Evolutionary conservation across 768 basidiomycete species (phyloP), one percentile per base, ranked within the genome.

Genomic region (Chalciporus piperatus): DNA sequence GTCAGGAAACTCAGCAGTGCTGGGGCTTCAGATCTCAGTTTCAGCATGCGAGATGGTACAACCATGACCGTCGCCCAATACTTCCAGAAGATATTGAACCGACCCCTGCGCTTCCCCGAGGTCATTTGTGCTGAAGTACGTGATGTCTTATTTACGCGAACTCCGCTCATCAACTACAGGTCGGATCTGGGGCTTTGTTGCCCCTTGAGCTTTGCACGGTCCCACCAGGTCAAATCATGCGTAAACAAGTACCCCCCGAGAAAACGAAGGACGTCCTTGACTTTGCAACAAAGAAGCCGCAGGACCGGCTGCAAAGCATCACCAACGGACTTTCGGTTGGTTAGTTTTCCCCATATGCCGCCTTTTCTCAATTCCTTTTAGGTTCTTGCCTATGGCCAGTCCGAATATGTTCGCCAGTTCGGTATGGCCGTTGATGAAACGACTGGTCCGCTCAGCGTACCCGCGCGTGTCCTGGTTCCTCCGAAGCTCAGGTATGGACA

Each of bases 341-440:
- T 57, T 19, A 9, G 14, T 40, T 27, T 32, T 19, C 4, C 0
- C 3, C 9, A 27, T 23, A 17, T 41, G 27, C 41, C 5, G 7
- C 17, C 19, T 47, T 41, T 11, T 28, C 23, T 51, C 16, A 41
- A 17, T 13, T 3, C 25, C 32, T 16, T 43, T 10, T 47, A 84
- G 82, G 78, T 84, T 35, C 71, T 87, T 50, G 75, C 78, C 23
- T 89, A 89, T 57, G 84, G 85, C 0, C 82, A 86, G 64, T 88
- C 85, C 0, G 81, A 89, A 65, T 89, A 87, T 55, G 80, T 91
- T 30, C 76, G 79, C 38, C 76, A 83, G 62, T 91, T 91, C 55
- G 87, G 87, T 8, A 81, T 92, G 77, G 55, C 71, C 3, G 83
- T 92, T 17, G 72, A 71, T 16, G 55, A 81, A 44, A 60, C 73